A percentile compares a stretch with the other conserved stretches of the same genome.
Conservation (phyloP, 176 grass and related monocot genomes). For the Rhipidocladum racemiflorum region DNA sequence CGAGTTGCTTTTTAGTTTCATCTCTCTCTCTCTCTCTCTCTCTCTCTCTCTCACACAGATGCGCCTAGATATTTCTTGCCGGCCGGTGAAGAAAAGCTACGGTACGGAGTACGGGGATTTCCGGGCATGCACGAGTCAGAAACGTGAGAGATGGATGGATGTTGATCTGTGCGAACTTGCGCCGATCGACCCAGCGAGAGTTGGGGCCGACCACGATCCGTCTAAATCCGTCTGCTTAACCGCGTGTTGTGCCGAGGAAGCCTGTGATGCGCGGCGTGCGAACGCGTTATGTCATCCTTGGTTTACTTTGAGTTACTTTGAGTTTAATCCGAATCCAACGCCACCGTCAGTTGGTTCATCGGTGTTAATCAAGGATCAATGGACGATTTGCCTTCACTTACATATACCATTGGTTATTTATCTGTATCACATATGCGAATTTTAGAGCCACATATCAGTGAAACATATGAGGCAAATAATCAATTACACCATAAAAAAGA, state of each 20-base stretch:
- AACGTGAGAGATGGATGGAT: too few relatives aligned
- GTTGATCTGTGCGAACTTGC: neutral
- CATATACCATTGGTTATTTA: too few relatives aligned
- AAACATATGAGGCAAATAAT: too few relatives aligned
- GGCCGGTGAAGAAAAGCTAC: constrained; percentile 21
- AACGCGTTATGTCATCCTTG: neutral
- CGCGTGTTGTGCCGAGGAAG: neutral
- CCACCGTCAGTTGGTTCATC: neutral
- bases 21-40: too few relatives aligned
- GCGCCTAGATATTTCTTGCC: constrained; percentile 12
- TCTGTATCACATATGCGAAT: too few relatives aligned
- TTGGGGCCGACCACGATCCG: neutral
- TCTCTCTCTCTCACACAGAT: too few relatives aligned
- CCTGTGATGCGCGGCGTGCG: neutral
- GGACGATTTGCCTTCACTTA: too few relatives aligned
- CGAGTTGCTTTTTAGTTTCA: neutral
- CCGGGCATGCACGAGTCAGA: neutral
- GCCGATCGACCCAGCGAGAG: neutral
- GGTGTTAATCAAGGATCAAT: neutral
- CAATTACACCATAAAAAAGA: too few relatives aligned
- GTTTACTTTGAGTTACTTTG: neutral
- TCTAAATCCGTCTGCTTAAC: neutral
- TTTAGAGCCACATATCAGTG: too few relatives aligned
- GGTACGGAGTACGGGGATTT: neutral
- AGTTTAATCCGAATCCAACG: neutral